Base-by-base conservation (phyloP, 441 rosid species). In the Erodium texanum region DNA sequence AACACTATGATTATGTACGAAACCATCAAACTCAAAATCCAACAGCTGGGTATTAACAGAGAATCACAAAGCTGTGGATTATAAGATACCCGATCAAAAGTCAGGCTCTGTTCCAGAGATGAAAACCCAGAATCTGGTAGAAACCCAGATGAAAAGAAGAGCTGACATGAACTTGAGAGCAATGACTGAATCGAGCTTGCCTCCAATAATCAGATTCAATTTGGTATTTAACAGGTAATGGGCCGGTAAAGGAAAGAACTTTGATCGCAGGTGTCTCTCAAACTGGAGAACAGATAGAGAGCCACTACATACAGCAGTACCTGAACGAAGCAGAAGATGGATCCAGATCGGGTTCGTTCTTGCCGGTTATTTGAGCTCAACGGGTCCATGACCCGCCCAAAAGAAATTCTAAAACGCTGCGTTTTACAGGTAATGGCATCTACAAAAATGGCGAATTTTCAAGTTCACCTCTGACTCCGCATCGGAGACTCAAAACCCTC, bases 11-110 rank as follows among this genome's bases (percentile, higher is more conserved):
- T 15, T 65, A 71, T 22, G 8, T 36, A 36, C 41, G 41, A 36
- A 36, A 36, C 66, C 61, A 72, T 64, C 15, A 70, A 61, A 63
- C 32, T 9, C 20, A 69, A 68, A 69, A 70, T 76, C 24, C 18
- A 62, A 34, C 66, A 72, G 52, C 38, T 62, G 70, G 67, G 73
- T 58, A 66, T 64, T 65, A 15, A 3, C 20, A 38, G 34, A 71
- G 43, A 36, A 43, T 11, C 7, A 27, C 20, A 45, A 24, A 62
- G 8, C 41, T 36, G 9, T 36, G 9, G 41, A 36, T 3, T 5
- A 36, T 36, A 36, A 36, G 8, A 36, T 36, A 36, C 41, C 41
- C 41, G 8, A 36, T 36, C 41, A 36, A 36, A 36, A 36, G 41
- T 2, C 41, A 36, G 8, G 9, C 36, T 10, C 6, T 5, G 41